Evolutionary conservation across 495 filamentous ascomycete genomes (phyloP).

Genomic region (Penicillium crystallinum): DNA sequence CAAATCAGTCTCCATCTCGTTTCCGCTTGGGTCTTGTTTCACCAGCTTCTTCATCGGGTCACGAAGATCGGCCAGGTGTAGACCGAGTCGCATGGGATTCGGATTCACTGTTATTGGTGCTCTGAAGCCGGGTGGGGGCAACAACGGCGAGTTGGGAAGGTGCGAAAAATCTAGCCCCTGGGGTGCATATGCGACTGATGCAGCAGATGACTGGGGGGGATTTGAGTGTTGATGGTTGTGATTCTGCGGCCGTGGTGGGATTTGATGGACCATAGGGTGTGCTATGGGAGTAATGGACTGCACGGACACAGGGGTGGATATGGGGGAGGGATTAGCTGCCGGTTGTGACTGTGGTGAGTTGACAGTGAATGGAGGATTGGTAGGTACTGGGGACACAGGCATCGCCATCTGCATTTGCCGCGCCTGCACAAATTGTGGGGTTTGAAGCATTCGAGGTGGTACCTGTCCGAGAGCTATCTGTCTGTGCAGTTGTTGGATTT

Average conservation of each 20-base stretch:
- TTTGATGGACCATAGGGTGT: background rate
- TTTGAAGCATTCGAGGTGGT: background rate
- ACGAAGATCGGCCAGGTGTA: slow-evolving; percentile 54
- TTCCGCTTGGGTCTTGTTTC: slow-evolving; percentile 6
- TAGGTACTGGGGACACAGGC: no score
- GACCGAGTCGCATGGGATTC: slow-evolving; percentile 40
- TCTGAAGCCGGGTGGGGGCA: slow-evolving; percentile 27
- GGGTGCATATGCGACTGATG: background rate
- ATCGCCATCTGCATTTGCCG: slow-evolving; percentile 1
- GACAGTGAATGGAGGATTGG: slow-evolving; percentile 2
- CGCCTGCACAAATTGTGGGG: background rate
- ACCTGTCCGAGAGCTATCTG: background rate
- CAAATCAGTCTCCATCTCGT: slow-evolving; percentile 16
- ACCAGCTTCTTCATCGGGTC: slow-evolving; percentile 47
- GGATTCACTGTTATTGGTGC: slow-evolving; percentile 36
- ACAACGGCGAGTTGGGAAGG: slow-evolving; percentile 6
- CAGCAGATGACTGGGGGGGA: background rate
- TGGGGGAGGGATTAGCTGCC: background rate
- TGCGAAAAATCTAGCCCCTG: background rate
- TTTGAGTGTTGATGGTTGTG: background rate
- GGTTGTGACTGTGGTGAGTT: background rate
- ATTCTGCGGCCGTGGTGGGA: background rate
- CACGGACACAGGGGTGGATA: background rate
- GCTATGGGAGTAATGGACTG: background rate
- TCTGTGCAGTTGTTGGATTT: background rate